Evolutionary conservation across 805 yeast genomes (phyloP).

Genomic region (Myxozyma melibiosi): DNA sequence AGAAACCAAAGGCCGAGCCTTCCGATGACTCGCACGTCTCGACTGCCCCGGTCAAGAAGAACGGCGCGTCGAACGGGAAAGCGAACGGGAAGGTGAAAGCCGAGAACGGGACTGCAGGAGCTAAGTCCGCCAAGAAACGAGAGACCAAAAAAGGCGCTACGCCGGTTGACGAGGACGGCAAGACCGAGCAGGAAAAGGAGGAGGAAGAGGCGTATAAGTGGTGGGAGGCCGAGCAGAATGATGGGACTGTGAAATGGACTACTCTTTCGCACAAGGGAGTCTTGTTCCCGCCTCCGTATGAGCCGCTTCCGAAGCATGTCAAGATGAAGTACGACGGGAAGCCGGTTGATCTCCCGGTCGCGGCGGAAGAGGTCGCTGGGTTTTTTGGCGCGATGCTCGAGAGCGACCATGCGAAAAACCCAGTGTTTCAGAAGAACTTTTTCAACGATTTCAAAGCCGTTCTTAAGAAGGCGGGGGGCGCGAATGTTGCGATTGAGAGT

Average conservation of each 20-base stretch:
- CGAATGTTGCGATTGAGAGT: slow-evolving; percentile 52
- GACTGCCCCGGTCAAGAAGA: not conserved
- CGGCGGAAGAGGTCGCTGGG: slow-evolving; percentile 96
- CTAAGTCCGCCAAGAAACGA: not conserved
- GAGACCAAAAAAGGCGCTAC: slow-evolving; percentile 1
- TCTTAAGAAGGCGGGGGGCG: slow-evolving; percentile 69
- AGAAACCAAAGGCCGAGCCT: slow-evolving; percentile 2
- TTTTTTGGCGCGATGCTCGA: slow-evolving; percentile 87
- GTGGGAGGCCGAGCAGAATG: slow-evolving; percentile 73
- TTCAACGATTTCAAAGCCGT: slow-evolving; percentile 76
- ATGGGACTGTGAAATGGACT: slow-evolving; percentile 82
- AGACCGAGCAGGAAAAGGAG: slow-evolving; percentile 43
- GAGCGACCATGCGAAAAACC: slow-evolving; percentile 85
- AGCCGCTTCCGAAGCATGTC: slow-evolving; percentile 76
- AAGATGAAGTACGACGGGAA: slow-evolving; percentile 74
- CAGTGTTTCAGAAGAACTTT: slow-evolving; percentile 83
- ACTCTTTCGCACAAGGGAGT: slow-evolving; percentile 88
- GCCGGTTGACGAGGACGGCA: not conserved
- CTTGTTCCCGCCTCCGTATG: slow-evolving; percentile 88
- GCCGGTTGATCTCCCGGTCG: slow-evolving; percentile 72
- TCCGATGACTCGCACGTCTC: not conserved
- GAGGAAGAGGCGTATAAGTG: slow-evolving; percentile 71
- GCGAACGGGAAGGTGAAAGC: not conserved
- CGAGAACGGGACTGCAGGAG: not conserved
- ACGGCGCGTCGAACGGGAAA: not conserved